These are phyloP conservation scores for Debaryomyces prosopidis DNA, from an alignment of 805 yeast genomes.

Conservation along the genomic window DNA sequence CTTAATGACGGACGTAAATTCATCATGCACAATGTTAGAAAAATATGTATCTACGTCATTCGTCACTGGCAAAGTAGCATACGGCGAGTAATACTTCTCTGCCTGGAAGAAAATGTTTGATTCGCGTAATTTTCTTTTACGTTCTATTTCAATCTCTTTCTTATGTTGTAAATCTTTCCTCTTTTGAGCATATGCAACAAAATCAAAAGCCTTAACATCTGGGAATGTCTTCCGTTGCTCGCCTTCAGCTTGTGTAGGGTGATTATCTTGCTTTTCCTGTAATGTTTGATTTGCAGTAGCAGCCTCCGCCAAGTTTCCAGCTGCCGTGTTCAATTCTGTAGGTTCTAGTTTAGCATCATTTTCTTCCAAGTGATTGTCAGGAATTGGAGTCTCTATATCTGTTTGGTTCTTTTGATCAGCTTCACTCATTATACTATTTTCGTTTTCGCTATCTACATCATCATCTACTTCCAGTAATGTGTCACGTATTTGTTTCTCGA, in stretches of 20 bases:
- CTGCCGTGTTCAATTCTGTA: not conserved
- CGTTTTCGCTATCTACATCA: constrained; percentile 14
- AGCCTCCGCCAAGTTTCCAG: not conserved
- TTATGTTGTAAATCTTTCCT: constrained; percentile 40
- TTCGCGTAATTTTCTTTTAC: constrained; percentile 20
- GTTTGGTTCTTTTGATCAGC: constrained; percentile 5
- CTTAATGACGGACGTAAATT: constrained; percentile 32
- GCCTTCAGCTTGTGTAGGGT: not conserved
- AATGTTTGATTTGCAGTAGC: not conserved
- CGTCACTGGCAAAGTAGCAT: constrained; percentile 24
- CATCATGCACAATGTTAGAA: constrained; percentile 20
- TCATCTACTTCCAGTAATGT: constrained; percentile 11
- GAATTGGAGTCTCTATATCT: constrained; percentile 8
- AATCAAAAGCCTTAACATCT: constrained; percentile 41
- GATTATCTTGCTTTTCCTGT: constrained; percentile 1
- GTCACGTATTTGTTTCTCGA: constrained; percentile 25
- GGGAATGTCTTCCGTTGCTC: not conserved
- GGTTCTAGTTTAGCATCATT: not conserved
- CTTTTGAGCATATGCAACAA: constrained; percentile 55
- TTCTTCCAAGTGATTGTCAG: constrained; percentile 2
- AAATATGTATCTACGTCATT: constrained; percentile 23
- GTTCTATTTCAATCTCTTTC: constrained; percentile 20
- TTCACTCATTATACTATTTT: constrained; percentile 22
- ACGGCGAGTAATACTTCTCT: constrained; percentile 39
- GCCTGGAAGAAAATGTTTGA: constrained; percentile 37